phyloP scores from a whole-genome alignment of 164 flowering plant genomes.

The Sextonia rubra region DNA sequence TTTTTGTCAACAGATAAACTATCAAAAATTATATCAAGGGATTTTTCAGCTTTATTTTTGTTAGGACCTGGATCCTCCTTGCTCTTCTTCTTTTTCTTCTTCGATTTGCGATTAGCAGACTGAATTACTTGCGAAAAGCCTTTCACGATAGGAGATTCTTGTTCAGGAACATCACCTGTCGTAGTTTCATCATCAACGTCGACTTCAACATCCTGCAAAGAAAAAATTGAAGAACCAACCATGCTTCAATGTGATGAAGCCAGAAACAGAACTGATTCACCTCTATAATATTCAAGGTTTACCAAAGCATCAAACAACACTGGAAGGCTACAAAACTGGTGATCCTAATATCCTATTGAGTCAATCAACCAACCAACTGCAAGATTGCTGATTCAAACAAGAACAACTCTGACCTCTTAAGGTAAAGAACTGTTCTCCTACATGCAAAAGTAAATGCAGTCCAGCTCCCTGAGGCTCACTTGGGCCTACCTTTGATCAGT shows the following conservation, averaged over 20 bases:
- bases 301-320: too few species aligned
- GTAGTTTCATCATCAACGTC: conserved; percentile 25
- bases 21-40: conserved; percentile 42
- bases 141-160: conserved; percentile 17
- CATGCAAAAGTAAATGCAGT: too few species aligned
- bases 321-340: background rate
- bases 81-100: conserved; percentile 68
- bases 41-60: conserved; percentile 20
- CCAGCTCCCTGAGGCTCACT: too few species aligned
- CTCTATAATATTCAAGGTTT: too few species aligned
- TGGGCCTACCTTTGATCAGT: too few species aligned
- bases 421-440: background rate
- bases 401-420: background rate
- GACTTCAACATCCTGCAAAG: conserved; percentile 33
- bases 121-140: conserved; percentile 16
- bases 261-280: background rate
- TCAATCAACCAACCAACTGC: background rate
- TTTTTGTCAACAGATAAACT: conserved; percentile 35
- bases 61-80: conserved; percentile 29
- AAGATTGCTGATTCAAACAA: background rate
- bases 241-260: background rate
- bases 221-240: background rate
- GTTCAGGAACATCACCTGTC: conserved; percentile 14
- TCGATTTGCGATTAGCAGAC: conserved; percentile 42
- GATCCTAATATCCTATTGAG: background rate